Percentiles rank a stretch among this genome's conserved stretches.
Conservation (phyloP, 1,284 basidiomycete species). For the Cryptococcus sp. region DNA sequence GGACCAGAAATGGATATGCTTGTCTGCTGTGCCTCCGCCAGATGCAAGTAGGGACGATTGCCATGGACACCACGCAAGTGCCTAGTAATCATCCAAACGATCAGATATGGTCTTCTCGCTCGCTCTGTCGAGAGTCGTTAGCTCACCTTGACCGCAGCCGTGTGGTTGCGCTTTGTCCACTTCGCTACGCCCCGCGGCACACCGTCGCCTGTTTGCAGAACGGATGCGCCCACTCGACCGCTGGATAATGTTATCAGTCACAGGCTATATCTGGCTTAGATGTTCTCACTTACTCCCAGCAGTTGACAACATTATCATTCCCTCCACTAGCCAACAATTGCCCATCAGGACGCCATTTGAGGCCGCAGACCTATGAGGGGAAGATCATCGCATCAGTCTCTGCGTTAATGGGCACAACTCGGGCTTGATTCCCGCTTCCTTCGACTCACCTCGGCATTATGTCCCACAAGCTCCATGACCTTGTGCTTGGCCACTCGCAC, state of each 20-base stretch:
- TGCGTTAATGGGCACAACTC: conserved; percentile 2
- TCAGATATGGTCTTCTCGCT: neutral
- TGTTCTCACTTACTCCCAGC: conserved; percentile 71
- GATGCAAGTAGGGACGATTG: conserved; percentile 87
- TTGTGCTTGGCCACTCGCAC: conserved; percentile 84
- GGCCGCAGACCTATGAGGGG: conserved; percentile 42
- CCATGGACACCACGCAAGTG: conserved; percentile 97
- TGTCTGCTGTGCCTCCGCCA: conserved; percentile 93
- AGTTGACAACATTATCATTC: conserved; percentile 95
- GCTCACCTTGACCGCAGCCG: conserved; percentile 83
- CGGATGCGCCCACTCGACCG: conserved; percentile 60
- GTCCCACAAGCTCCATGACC: conserved; percentile 83
- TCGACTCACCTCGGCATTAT: conserved; percentile 86
- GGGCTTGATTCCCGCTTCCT: conserved; percentile 3
- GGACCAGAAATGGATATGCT: conserved; percentile 92
- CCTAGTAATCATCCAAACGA: conserved; percentile 58
- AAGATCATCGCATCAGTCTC: conserved; percentile 1
- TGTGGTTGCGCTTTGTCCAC: conserved; percentile 92
- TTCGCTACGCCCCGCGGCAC: conserved; percentile 69
- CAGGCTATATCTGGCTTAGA: neutral
- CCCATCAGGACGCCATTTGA: conserved; percentile 73
- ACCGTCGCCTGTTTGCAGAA: conserved; percentile 49
- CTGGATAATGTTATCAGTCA: conserved; percentile 18
- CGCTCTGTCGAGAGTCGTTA: neutral
- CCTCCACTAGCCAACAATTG: conserved; percentile 90